Base-by-base conservation (phyloP, 768 basidiomycete genomes). In the Lentinula sp. region DNA sequence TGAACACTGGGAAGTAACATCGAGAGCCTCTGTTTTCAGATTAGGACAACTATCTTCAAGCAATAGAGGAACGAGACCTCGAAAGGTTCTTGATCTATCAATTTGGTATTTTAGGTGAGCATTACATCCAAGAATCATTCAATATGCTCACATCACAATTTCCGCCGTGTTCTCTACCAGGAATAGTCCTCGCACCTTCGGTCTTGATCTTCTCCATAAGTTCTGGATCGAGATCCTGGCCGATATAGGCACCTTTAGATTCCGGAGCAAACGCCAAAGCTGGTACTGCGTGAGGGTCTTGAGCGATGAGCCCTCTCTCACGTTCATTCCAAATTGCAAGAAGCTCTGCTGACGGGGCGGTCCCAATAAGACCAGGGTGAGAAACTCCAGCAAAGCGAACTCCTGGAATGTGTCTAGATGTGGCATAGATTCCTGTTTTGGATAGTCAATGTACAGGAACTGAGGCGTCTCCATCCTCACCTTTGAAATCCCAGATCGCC, bases 401-500 rank as follows among this genome's bases (percentile, higher is more conserved):
- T 32, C 88, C 88, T 0, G 89, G 89, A 62, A 92, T 85, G 69
- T 91, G 90, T 28, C 90, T 80, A 15, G 87, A 89, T 9, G 85
- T 81, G 0, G 88, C 88, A 69, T 87, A 88, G 59, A 89, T 76
- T 42, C 87, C 87, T 85, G 32, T n/a, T 4, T 4, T n/a, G n/a
- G n/a, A n/a, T 23, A 4, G 6, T 43, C 6, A 9, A 5, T 12
- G 35, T 42, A 28, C 20, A 6, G 16, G 12, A 56, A 20, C 5
- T 32, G 15, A 37, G 51, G 45, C 37, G 12, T 16, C 18, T 54
- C 15, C 1, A 39, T 18, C 42, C 66, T 57, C 65, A 81, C 85
- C 86, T 63, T 89, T 77, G 63, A 91, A 80, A 70, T 90, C 90
- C 90, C 90, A 92, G 61, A 92, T 88, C 4, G 90, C 88, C 68